phyloP scores from a whole-genome alignment of 2,329 filamentous ascomycete species.

The Plenodomus lindquistii region DNA sequence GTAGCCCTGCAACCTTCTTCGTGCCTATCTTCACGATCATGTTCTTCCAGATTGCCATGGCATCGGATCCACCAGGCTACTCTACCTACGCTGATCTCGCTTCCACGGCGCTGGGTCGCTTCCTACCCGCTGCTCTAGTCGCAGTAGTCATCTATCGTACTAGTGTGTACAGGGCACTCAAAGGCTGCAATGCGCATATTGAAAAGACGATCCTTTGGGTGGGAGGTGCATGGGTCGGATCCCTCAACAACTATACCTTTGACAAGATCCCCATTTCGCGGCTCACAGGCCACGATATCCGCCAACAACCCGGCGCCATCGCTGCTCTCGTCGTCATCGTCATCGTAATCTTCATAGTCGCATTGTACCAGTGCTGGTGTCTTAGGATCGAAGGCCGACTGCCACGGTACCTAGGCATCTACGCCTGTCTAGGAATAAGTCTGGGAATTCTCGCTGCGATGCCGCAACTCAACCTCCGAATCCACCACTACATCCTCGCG shows the following conservation, averaged over 20 bases:
- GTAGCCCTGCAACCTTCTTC: slow-evolving; percentile 36
- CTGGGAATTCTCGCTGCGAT: slow-evolving; percentile 75
- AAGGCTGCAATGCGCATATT: slow-evolving; percentile 34
- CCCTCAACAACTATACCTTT: slow-evolving; percentile 38
- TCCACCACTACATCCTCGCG: slow-evolving; percentile 88
- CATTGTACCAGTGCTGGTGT: slow-evolving; percentile 39
- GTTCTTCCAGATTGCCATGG: slow-evolving; percentile 43
- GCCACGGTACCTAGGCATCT: slow-evolving; percentile 75
- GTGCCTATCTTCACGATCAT: slow-evolving; percentile 31
- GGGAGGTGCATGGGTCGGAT: slow-evolving; percentile 41
- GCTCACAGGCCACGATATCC: slow-evolving; percentile 41
- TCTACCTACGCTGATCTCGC: slow-evolving; percentile 34
- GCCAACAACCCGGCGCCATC: slow-evolving; percentile 44
- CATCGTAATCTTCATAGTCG: slow-evolving; percentile 29
- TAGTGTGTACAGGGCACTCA: slow-evolving; percentile 32
- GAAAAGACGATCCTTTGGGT: slow-evolving; percentile 45
- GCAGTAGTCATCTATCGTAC: slow-evolving; percentile 34
- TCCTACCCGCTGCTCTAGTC: slow-evolving; percentile 41
- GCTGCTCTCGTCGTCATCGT: slow-evolving; percentile 40
- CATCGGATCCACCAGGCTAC: slow-evolving; percentile 41
- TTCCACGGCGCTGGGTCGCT: slow-evolving; percentile 35
- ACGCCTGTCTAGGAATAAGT: slow-evolving; percentile 73
- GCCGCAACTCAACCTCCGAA: slow-evolving; percentile 83
- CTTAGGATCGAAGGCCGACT: slow-evolving; percentile 53
- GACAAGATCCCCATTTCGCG: slow-evolving; percentile 42